Percentiles rank a stretch among this genome's conserved stretches.
Evolutionary conservation across 371 early-diverging fungal genomes (phyloP).

Genomic region (Haplosporangium sp.): DNA sequence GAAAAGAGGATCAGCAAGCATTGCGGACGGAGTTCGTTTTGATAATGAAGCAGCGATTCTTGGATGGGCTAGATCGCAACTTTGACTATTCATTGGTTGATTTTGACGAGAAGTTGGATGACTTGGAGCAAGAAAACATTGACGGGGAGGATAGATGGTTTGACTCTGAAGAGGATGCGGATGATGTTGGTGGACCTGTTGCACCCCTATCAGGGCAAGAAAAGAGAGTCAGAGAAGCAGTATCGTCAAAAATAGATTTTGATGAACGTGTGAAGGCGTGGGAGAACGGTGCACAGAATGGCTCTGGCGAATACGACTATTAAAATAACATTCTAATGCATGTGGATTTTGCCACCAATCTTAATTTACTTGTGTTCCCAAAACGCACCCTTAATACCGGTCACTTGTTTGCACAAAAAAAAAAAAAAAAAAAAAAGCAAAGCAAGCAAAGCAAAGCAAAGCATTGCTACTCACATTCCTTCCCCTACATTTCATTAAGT

Average conservation of each 20-base stretch:
- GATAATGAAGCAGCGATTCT: constrained; percentile 47
- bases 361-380: not conserved
- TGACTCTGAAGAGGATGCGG: constrained; percentile 37
- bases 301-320: constrained; percentile 50
- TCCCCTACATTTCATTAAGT: not conserved
- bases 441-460: too few species aligned
- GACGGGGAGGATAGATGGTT: constrained; percentile 51
- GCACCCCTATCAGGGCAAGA: not conserved
- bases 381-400: constrained; percentile 1
- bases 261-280: constrained; percentile 43
- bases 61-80: constrained; percentile 41
- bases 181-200: constrained; percentile 4
- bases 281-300: constrained; percentile 48
- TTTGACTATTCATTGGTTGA: constrained; percentile 53
- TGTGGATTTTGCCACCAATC: too few species aligned
- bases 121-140: constrained; percentile 44
- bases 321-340: not conserved
- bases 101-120: constrained; percentile 53
- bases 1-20: constrained; percentile 36
- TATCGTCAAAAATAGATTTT: constrained; percentile 14
- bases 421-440: not conserved
- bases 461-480: not conserved
- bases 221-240: not conserved
- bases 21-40: constrained; percentile 39
- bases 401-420: constrained; percentile 4